A percentile compares a stretch with the other conserved stretches of the same genome.
Evolutionary conservation across 2,329 filamentous ascomycete species (phyloP).

Genomic region (Aspergillus persii): DNA sequence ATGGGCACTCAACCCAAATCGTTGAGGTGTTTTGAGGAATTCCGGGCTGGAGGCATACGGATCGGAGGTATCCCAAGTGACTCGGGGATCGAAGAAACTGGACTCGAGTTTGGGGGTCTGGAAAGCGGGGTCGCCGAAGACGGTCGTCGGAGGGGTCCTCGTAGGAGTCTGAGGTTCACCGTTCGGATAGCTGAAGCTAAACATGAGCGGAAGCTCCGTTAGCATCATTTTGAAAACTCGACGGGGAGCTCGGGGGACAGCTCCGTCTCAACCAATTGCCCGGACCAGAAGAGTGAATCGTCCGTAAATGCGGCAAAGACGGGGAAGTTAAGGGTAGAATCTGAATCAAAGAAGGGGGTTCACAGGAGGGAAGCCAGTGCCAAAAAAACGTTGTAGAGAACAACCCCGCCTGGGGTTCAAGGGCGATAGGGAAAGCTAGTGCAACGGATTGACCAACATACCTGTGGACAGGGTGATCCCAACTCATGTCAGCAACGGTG

Average conservation of each 20-base stretch:
- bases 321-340: neutral
- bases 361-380: neutral
- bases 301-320: neutral
- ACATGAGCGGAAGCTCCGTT: slow-evolving; percentile 30
- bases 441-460: slow-evolving; percentile 26
- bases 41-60: slow-evolving; percentile 48
- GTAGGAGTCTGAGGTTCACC: slow-evolving; percentile 49
- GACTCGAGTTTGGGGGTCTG: slow-evolving; percentile 48
- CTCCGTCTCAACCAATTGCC: slow-evolving; percentile 7
- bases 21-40: slow-evolving; percentile 43
- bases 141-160: slow-evolving; percentile 41
- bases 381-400: neutral
- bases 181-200: slow-evolving; percentile 47
- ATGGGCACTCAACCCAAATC: slow-evolving; percentile 35
- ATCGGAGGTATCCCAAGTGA: slow-evolving; percentile 48
- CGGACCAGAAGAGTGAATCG: neutral
- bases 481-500: slow-evolving; percentile 45
- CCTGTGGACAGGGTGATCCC: slow-evolving; percentile 48
- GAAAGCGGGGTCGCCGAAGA: slow-evolving; percentile 40
- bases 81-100: slow-evolving; percentile 46
- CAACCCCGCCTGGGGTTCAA: slow-evolving; percentile 11
- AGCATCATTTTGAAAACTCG: slow-evolving; percentile 28
- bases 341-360: neutral
- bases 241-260: neutral
- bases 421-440: slow-evolving; percentile 4